Base-by-base conservation (phyloP, 306 rosid species). In the Rubus idaeus region DNA sequence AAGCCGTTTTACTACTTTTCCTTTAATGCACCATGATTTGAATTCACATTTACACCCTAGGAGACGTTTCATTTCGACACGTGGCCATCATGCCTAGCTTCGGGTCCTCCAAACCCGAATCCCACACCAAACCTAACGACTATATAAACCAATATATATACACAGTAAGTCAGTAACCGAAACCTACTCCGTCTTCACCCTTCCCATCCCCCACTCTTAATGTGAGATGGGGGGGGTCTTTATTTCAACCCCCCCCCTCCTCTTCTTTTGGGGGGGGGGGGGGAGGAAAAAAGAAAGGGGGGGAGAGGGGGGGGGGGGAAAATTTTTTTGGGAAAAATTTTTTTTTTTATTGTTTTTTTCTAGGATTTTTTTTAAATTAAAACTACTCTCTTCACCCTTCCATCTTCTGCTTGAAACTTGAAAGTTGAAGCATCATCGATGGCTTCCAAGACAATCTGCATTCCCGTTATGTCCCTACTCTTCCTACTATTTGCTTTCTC, bases 1-100 rank as follows among this genome's bases (percentile, higher is more conserved):
- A 41, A 16, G 46, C 68, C 69, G 56, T 74, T 57, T 26, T 8
- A 16, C 42, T 30, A 30, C 37, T 13, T 45, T 23, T 74, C 20
- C 44, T 26, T 23, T 23, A 41, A 72, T 30, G 67, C 41, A 4
- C 68, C 10, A 21, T 14, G 17, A 10, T 42, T 74, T 42, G 45
- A 58, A 57, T 74, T 44, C 69, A 73, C 5, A 73, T 74, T 74
- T 57, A 74, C 42, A 42, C 5, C 12, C 26, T 51, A 16, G 41
- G 37, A 12, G 51, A 26, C 57, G 39, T 51, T 46, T 21, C 39
- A 67, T 17, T 70, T 37, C 42, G 30, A 30, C 1, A 70, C 75
- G 9, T 35, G 75, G 62, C 45, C 1, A 1, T 30, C 75, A 70
- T 70, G 10, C 37, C 6, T 18, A 39, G 75, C 18, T 70, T 50